These are phyloP conservation scores for Didymella pomorum DNA, from an alignment of 2,329 filamentous ascomycete genomes.

Conservation along the genomic window DNA sequence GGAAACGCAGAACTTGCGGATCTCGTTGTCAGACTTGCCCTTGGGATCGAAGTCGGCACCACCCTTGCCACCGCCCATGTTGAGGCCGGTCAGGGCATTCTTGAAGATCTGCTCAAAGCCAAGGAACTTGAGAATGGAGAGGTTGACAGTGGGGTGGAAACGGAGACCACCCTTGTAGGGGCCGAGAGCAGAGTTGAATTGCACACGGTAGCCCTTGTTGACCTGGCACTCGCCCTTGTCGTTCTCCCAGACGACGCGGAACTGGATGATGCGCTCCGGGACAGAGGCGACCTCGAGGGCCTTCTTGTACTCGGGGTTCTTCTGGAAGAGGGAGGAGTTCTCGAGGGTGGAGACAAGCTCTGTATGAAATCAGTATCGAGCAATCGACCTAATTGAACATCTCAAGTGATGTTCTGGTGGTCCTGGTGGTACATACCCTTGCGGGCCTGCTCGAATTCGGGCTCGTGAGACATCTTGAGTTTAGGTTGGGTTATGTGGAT, in stretches of 20 bases:
- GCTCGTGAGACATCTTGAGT: slow-evolving; percentile 76
- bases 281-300: slow-evolving; percentile 87
- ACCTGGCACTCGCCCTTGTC: slow-evolving; percentile 88
- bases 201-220: slow-evolving; percentile 94
- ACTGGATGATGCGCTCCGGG: slow-evolving; percentile 95
- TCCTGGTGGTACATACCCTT: slow-evolving; percentile 69
- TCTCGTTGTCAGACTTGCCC: slow-evolving; percentile 97
- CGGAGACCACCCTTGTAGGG: slow-evolving; percentile 98
- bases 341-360: slow-evolving; percentile 96
- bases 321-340: slow-evolving; percentile 88
- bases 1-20: slow-evolving; percentile 92
- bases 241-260: slow-evolving; percentile 96
- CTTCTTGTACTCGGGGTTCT: slow-evolving; percentile 93
- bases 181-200: slow-evolving; percentile 97
- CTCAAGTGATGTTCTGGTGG: background rate
- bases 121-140: slow-evolving; percentile 87
- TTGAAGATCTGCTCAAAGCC: slow-evolving; percentile 99
- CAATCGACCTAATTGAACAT: slow-evolving; percentile 1
- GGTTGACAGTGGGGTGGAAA: slow-evolving; percentile 89
- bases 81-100: slow-evolving; percentile 95
- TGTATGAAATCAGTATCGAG: slow-evolving; percentile 48
- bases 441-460: slow-evolving; percentile 99
- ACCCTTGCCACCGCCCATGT: slow-evolving; percentile 97
- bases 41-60: slow-evolving; percentile 99
- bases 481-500: slow-evolving; percentile 20